phyloP scores from a whole-genome alignment of 179 eudicot species.

The Carnegiea gigantea region DNA sequence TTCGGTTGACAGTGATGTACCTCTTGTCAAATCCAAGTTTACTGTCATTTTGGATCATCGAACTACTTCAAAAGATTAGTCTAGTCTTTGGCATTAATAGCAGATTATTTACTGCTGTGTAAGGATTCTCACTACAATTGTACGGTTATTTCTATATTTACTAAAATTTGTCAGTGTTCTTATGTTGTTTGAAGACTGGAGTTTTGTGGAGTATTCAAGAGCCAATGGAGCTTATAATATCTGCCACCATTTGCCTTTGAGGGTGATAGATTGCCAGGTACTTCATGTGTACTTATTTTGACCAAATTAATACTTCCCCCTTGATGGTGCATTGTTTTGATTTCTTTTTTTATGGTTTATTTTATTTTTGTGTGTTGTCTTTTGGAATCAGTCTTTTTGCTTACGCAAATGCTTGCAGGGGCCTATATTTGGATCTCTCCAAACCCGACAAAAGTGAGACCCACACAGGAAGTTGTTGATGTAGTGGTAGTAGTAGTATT shows the following conservation, averaged over 20 bases:
- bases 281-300: too few relatives aligned
- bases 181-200: neutral
- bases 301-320: neutral
- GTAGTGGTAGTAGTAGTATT: too few relatives aligned
- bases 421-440: neutral
- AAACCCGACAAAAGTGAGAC: too few relatives aligned
- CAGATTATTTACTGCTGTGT: neutral
- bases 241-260: neutral
- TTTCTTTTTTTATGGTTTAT: neutral
- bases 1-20: too few relatives aligned
- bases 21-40: neutral
- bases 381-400: neutral
- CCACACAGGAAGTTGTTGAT: too few relatives aligned
- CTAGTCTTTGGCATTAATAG: too few relatives aligned
- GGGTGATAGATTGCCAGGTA: neutral
- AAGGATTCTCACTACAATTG: neutral
- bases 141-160: neutral
- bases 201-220: neutral
- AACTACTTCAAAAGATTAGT: neutral
- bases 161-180: neutral
- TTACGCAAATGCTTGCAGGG: too few relatives aligned
- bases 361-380: neutral
- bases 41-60: neutral
- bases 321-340: neutral
- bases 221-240: constrained; percentile 2